phyloP scores from a whole-genome alignment of 2,329 filamentous ascomycete species.

The Helicocarpus griseus region DNA sequence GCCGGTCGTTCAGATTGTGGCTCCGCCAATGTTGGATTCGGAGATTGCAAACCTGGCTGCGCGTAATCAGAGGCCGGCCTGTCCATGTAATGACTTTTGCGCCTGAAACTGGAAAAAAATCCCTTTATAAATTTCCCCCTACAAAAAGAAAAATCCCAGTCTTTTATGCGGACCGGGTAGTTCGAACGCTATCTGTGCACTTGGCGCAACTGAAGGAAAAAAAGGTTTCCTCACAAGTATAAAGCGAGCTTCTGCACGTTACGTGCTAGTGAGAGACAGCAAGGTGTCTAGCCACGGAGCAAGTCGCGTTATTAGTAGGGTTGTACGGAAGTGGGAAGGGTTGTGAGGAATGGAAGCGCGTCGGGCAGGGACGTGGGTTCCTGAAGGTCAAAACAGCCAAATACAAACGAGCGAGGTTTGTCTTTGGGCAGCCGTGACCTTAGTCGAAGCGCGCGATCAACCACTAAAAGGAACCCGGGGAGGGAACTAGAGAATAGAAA shows the following conservation, averaged over 20 bases:
- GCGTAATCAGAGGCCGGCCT: slow-evolving; percentile 63
- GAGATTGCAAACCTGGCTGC: slow-evolving; percentile 73
- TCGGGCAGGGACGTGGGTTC: background rate
- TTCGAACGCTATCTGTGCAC: background rate
- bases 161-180: slow-evolving; percentile 1
- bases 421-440: background rate
- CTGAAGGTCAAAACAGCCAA: background rate
- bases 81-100: slow-evolving; percentile 36
- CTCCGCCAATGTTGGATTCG: slow-evolving; percentile 44
- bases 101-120: slow-evolving; percentile 2
- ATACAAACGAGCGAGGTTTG: background rate
- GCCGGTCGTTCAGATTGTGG: slow-evolving; percentile 72
- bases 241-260: slow-evolving; percentile 3
- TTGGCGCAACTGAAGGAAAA: slow-evolving; percentile 3
- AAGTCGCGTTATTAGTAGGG: background rate
- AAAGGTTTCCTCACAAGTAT: slow-evolving; percentile 4
- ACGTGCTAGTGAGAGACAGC: slow-evolving; percentile 3
- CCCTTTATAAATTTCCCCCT: slow-evolving; percentile 2
- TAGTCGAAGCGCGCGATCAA: background rate
- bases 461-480: background rate
- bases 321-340: background rate
- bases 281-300: background rate
- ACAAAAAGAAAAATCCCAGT: background rate
- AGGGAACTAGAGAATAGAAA: slow-evolving; percentile 2
- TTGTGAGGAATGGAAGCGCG: background rate